Evolutionary conservation across 345 rosid species (phyloP), one percentile per base, ranked within the genome.

Genomic region (Streptanthus diversifolius): DNA sequence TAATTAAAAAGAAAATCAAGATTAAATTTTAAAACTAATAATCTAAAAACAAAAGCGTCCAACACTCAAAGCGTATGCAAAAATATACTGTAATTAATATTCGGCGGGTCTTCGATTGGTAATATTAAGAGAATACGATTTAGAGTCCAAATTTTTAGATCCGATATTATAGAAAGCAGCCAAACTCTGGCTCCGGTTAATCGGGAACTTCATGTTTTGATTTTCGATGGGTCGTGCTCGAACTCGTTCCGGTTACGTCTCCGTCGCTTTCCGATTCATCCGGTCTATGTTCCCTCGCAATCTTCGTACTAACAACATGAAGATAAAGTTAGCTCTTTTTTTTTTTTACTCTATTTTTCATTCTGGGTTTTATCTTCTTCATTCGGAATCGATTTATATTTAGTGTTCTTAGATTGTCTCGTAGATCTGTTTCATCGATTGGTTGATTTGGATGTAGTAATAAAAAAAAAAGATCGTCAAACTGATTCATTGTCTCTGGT

Each of bases 181-280:
- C 60, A 19, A 54, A 41, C 68, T 49, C 37, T 36, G 44, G 58
- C 66, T 80, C 62, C 70, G 44, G 29, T 74, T 58, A 22, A 61
- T 7, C 55, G 17, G 79, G 33, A 78, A 13, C 56, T 63, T 63
- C 47, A 24, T 30, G 12, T 55, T 63, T 68, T 69, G 55, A 8
- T 39, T 27, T 73, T 69, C n/a, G 2, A 85, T 83, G 95, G 85
- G 72, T 49, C 82, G 41, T 70, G 47, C 32, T 61, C 85, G 71
- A 66, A 64, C 70, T 71, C 67, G 63, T 51, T 57, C 51, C 32
- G 62, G 81, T 54, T 70, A 78, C 54, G 15, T 56, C 68, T 41
- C 79, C 49, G 13, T 81, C 75, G 51, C 73, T 78, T 39, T 24
- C 8, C 45, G 83, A 76, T 85, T 15, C 18, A 9, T 86, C 68